Percentiles rank a stretch among this genome's conserved stretches.
These are phyloP conservation scores for Boletus putidus DNA, from an alignment of 1,284 basidiomycete genomes.

Conservation along the genomic window DNA sequence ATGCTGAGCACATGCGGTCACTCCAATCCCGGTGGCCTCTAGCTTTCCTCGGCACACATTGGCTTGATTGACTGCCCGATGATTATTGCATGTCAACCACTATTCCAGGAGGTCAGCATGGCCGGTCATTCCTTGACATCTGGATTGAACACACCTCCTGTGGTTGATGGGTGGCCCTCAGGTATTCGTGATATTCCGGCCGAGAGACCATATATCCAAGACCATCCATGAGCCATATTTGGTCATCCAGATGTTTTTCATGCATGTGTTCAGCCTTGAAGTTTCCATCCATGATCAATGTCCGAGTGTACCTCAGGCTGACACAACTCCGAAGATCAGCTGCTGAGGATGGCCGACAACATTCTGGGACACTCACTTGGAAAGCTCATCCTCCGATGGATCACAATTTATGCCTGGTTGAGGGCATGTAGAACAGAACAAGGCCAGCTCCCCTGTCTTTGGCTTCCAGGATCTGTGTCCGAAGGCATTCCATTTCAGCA, in stretches of 20 bases:
- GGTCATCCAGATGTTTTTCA: neutral
- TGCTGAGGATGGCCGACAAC: too few species aligned
- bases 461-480: neutral
- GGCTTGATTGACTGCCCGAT: conserved; percentile 11
- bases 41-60: conserved; percentile 4
- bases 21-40: conserved; percentile 20
- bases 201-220: conserved; percentile 7
- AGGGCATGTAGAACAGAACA: conserved; percentile 23
- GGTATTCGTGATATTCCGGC: neutral
- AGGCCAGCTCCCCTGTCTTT: conserved; percentile 2
- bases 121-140: too few species aligned
- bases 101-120: neutral
- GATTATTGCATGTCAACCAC: conserved; percentile 10
- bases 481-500: conserved; percentile 10
- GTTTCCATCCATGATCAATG: conserved; percentile 17
- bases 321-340: accelerated
- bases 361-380: neutral
- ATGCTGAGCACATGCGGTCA: conserved; percentile 22
- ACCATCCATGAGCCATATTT: conserved; percentile 19
- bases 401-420: conserved; percentile 16
- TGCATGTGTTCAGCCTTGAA: conserved; percentile 18
- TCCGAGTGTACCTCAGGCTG: neutral
- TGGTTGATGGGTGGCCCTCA: neutral
- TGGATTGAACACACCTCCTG: too few species aligned
- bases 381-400: neutral